These are phyloP conservation scores for Penstemon davidsonii DNA, from an alignment of 257 asterid species.

Conservation along the genomic window DNA sequence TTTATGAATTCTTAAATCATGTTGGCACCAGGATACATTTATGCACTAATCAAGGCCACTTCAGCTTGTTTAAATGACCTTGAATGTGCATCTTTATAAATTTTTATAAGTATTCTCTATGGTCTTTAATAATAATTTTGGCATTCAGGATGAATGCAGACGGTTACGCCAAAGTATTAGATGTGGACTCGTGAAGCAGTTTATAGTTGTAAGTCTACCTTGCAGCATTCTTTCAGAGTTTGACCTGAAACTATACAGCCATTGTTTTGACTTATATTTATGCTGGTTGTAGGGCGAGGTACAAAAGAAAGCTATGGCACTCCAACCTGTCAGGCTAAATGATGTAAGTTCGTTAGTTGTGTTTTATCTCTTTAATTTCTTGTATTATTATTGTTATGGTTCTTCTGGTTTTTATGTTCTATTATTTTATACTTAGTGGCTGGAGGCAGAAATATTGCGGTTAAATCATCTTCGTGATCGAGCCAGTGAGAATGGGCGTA, in stretches of 20 bases:
- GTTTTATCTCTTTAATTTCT: no score
- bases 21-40: neutral
- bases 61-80: neutral
- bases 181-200: slow-evolving; percentile 71
- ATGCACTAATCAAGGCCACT: slow-evolving; percentile 21
- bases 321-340: slow-evolving; percentile 58
- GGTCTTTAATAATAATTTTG: slow-evolving; percentile 21
- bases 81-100: slow-evolving; percentile 6
- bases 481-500: slow-evolving; percentile 64
- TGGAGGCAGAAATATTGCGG: slow-evolving; percentile 51
- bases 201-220: slow-evolving; percentile 68
- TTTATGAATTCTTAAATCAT: neutral
- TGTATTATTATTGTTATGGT: neutral
- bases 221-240: slow-evolving; percentile 25
- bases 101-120: slow-evolving; percentile 9
- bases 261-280: slow-evolving; percentile 15
- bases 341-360: slow-evolving; percentile 51
- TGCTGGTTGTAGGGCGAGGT: slow-evolving; percentile 66
- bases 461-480: slow-evolving; percentile 62
- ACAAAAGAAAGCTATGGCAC: slow-evolving; percentile 69
- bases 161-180: slow-evolving; percentile 79
- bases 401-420: neutral
- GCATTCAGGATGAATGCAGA: slow-evolving; percentile 79
- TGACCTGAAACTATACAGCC: slow-evolving; percentile 14
- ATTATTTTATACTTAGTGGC: slow-evolving; percentile 38